Base-by-base conservation (phyloP, 1,284 basidiomycete species). In the Heterobasidion irregulare region DNA sequence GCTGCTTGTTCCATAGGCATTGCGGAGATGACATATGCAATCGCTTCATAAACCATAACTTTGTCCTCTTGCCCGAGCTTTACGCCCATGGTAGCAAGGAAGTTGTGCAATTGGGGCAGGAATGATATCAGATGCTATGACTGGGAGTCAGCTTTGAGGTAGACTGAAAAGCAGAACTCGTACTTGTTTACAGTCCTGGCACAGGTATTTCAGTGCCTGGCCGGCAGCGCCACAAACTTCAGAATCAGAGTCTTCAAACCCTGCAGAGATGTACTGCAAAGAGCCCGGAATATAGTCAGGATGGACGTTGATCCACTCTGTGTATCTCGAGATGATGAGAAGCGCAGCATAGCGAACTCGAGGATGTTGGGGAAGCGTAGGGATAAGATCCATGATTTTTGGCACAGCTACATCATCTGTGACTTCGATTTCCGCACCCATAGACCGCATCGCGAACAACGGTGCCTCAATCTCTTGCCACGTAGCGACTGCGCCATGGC, bases 401-500 rank as follows among this genome's bases (percentile, higher is more conserved):
- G 95, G 94, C 19, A 98, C 85, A 46, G 93, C 86, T 57, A 82
- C 81, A 57, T 93, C 83, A 66, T 99, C 95, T 44, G 80, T 75
- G 8, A 84, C 76, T 64, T 98, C 90, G 18, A 98, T 82, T 69
- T 97, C 88, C 7, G 94, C 94, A 18, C 97, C 97, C 94, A 99
- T 99, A 4, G 95, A 94, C 52, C 97, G 82, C 88, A 99, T 89
- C 12, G 95, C 94, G 73, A 99, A 99, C 44, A 99, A 72, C 0
- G 97, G 97, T 1, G 97, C 97, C 69, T 99, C 97, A 53, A 99
- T 88, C 65, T 94, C 93, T 70, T 99, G 97, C 97, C 97, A 99
- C 26, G 86, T 69, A 2, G 71, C 70, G 52, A 75, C 72, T 18
- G 78, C 65, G 16, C 75, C 75, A 34, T 75, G 76, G 6, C 82